Conservation (phyloP, 2,329 filamentous ascomycete genomes). For the Tolypocladium nubicola region DNA sequence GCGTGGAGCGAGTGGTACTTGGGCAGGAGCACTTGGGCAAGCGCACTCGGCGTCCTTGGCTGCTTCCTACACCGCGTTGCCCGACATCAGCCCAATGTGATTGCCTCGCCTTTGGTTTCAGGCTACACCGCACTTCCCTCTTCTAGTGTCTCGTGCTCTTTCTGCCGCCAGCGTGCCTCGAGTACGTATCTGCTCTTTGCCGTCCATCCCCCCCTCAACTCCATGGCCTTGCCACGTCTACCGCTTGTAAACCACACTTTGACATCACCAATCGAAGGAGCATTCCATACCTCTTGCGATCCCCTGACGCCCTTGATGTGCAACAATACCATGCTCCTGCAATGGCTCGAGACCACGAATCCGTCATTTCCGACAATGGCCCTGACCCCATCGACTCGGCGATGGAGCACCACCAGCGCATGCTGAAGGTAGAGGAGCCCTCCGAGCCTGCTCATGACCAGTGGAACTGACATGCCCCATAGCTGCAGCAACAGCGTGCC, state of each 20-base stretch:
- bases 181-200: no score
- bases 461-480: neutral
- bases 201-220: neutral
- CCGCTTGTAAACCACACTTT: neutral
- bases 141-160: neutral
- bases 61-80: neutral
- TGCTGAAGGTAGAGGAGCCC: neutral
- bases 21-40: neutral
- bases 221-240: neutral
- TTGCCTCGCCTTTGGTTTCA: neutral
- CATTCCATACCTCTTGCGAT: neutral
- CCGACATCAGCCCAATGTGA: neutral
- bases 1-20: no score
- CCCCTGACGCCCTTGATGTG: neutral
- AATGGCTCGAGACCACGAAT: neutral
- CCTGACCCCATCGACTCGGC: neutral
- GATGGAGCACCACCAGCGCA: slow-evolving; percentile 1
- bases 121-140: neutral
- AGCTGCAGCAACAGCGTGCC: slow-evolving; percentile 21
- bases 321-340: neutral
- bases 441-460: neutral
- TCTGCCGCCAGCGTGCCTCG: neutral
- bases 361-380: neutral
- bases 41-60: neutral
- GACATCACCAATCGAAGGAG: neutral